Evolutionary conservation across 352 stramenopile genomes (phyloP).

Genomic region (Globisporangium camurandrum): DNA sequence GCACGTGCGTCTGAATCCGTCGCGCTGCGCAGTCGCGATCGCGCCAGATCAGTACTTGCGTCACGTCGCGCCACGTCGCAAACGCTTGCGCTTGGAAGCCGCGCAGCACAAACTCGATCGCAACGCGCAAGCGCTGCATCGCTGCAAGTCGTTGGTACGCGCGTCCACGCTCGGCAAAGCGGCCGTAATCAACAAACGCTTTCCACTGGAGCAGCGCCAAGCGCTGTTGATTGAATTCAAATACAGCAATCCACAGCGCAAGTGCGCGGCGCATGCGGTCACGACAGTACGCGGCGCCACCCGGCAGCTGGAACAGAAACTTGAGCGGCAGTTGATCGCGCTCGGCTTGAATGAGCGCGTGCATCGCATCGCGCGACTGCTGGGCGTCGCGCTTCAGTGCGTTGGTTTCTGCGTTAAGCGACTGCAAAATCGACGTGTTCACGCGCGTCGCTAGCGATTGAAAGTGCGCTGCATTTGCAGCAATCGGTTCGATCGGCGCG

Average conservation of each 20-base stretch:
- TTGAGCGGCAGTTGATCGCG: conserved; percentile 60
- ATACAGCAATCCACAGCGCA: conserved; percentile 58
- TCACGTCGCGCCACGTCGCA: conserved; percentile 42
- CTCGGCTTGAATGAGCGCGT: conserved; percentile 45
- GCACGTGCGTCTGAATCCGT: conserved; percentile 45
- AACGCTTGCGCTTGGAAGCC: conserved; percentile 56
- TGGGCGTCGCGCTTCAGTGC: conserved; percentile 30
- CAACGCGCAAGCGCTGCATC: conserved; percentile 48
- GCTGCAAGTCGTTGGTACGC: conserved; percentile 55
- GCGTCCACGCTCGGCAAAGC: conserved; percentile 42
- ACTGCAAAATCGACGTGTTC: conserved; percentile 41
- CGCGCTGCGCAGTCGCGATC: conserved; percentile 40
- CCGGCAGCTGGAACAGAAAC: conserved; percentile 76
- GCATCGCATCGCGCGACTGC: conserved; percentile 28
- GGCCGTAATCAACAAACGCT: conserved; percentile 53
- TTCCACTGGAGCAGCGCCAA: conserved; percentile 78
- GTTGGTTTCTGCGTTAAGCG: conserved; percentile 33
- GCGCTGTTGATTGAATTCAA: conserved; percentile 69
- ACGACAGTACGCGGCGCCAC: conserved; percentile 64
- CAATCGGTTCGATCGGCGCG: conserved; percentile 48
- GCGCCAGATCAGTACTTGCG: conserved; percentile 49
- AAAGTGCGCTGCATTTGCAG: conserved; percentile 31
- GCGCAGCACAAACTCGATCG: conserved; percentile 63
- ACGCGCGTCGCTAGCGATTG: conserved; percentile 31
- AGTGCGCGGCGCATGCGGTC: conserved; percentile 66